Base-by-base conservation (phyloP, 2,329 filamentous ascomycete species). In the Paracamarosporium sp. region DNA sequence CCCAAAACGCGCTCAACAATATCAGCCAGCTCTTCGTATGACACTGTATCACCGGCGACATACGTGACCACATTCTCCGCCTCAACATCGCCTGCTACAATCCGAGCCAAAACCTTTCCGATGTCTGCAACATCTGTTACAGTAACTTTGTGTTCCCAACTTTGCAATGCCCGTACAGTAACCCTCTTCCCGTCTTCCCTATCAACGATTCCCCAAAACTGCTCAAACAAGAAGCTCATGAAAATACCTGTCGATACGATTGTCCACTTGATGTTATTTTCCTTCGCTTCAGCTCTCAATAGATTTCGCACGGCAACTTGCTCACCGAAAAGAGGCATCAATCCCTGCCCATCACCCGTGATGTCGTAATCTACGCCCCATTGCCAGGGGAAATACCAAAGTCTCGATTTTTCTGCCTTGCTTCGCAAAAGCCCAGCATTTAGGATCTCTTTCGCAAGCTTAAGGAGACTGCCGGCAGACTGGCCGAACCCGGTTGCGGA, bases 301-400 rank as follows among this genome's bases (percentile, higher is more conserved):
- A 75, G 40, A 28, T 70, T 64, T 2, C 70, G 59, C 0, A 75
- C 69, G 43, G 30, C 80, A 0, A 88, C 77, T 76, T 90, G 88
- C 79, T 90, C 88, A 57, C 88, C 87, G 64, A 91, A 91, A 13
- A 91, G 68, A 31, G 86, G 83, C 72, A 90, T 88, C 41, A 84
- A 78, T 25, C 83, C 85, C 0, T 84, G 83, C 0, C 77, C 71
- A 0, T 71, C 68, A 3, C 87, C 87, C 15, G 90, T 85, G 27
- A 78, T 70, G 55, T 91, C 88, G 73, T 91, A 92, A 68, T 92
- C 87, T 24, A 90, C 85, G 0, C 89, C 89, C 70, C 88, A 91
- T 71, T 92, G 89, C 89, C 89, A 92, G 0, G 89, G 89, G 17
- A 91, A 81, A 67, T 83, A 91, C 68, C 71, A 71, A 1, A 71